phyloP scores from a whole-genome alignment of 805 yeast genomes.

The Yarrowia divulgata region DNA sequence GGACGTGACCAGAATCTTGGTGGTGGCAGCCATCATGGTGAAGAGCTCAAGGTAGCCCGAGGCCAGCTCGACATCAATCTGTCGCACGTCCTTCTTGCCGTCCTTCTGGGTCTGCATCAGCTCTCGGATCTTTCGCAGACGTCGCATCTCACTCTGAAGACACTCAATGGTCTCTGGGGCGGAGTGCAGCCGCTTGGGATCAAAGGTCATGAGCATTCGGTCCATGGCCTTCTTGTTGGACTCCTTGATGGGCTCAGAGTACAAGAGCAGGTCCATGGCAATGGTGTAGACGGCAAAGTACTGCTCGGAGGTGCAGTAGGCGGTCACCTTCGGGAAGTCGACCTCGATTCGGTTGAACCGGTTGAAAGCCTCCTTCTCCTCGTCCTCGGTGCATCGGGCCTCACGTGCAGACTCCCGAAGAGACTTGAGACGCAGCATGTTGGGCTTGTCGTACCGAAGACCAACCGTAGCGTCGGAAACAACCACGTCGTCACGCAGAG shows the following conservation, averaged over 20 bases:
- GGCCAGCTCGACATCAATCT: slow-evolving; percentile 48
- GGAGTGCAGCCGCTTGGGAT: slow-evolving; percentile 65
- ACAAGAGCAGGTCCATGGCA: slow-evolving; percentile 67
- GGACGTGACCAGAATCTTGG: slow-evolving; percentile 46
- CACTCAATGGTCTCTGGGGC: slow-evolving; percentile 57
- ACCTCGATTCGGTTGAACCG: slow-evolving; percentile 59
- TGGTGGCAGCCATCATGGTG: slow-evolving; percentile 51
- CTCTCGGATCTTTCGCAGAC: slow-evolving; percentile 27
- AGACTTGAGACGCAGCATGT: slow-evolving; percentile 54
- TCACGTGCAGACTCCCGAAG: slow-evolving; percentile 31
- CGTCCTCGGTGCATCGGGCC: slow-evolving; percentile 15
- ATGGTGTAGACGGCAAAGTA: slow-evolving; percentile 72
- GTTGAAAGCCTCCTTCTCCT: slow-evolving; percentile 42
- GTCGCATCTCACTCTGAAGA: slow-evolving; percentile 58
- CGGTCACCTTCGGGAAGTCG: slow-evolving; percentile 72
- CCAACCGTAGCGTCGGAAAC: slow-evolving; percentile 70
- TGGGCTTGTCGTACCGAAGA: slow-evolving; percentile 64
- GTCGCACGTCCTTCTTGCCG: slow-evolving; percentile 44
- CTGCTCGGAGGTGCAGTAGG: slow-evolving; percentile 75
- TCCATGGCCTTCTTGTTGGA: slow-evolving; percentile 65
- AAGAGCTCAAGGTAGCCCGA: slow-evolving; percentile 48
- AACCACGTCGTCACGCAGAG: slow-evolving; percentile 59
- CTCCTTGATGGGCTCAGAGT: slow-evolving; percentile 73
- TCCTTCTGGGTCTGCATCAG: slow-evolving; percentile 48
- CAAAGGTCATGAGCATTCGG: slow-evolving; percentile 72